Conservation (phyloP, 1,284 basidiomycete genomes). For the Irpex lacteus region DNA sequence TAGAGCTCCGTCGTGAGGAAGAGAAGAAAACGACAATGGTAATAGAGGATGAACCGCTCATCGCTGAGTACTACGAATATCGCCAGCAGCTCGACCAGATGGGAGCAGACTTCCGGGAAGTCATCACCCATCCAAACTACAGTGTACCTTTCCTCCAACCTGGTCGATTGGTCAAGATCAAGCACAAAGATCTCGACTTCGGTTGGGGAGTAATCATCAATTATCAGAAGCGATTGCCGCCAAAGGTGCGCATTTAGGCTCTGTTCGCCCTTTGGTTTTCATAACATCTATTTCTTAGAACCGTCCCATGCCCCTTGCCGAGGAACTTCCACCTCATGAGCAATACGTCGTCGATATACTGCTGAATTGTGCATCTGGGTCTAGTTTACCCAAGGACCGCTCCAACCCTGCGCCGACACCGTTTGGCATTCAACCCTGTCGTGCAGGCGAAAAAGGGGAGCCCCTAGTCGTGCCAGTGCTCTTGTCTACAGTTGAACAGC, state of each 20-base stretch:
- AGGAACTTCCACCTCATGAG: constrained; percentile 79
- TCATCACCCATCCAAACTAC: constrained; percentile 95
- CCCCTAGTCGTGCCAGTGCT: constrained; percentile 90
- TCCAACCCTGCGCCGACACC: constrained; percentile 55
- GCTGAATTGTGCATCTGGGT: constrained; percentile 74
- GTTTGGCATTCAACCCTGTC: constrained; percentile 74
- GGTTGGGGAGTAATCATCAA: constrained; percentile 96
- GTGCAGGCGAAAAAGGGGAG: constrained; percentile 68
- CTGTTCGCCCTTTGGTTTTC: not conserved
- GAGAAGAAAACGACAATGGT: constrained; percentile 62
- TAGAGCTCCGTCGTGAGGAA: constrained; percentile 81
- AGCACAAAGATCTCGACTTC: constrained; percentile 86
- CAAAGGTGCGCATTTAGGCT: constrained; percentile 51
- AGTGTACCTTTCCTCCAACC: constrained; percentile 91
- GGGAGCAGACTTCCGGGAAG: constrained; percentile 82
- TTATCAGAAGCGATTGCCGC: constrained; percentile 80
- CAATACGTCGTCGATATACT: constrained; percentile 96
- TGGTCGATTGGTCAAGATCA: constrained; percentile 88
- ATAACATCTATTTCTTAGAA: constrained; percentile 36
- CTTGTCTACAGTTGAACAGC: constrained; percentile 82
- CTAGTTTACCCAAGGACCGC: constrained; percentile 62
- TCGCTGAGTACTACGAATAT: constrained; percentile 90
- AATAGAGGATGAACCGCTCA: constrained; percentile 81
- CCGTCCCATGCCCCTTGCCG: constrained; percentile 52
- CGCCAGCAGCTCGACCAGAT: constrained; percentile 91